Evolutionary conservation across 306 rosid species (phyloP).

Genomic region (Rosa multiflora): DNA sequence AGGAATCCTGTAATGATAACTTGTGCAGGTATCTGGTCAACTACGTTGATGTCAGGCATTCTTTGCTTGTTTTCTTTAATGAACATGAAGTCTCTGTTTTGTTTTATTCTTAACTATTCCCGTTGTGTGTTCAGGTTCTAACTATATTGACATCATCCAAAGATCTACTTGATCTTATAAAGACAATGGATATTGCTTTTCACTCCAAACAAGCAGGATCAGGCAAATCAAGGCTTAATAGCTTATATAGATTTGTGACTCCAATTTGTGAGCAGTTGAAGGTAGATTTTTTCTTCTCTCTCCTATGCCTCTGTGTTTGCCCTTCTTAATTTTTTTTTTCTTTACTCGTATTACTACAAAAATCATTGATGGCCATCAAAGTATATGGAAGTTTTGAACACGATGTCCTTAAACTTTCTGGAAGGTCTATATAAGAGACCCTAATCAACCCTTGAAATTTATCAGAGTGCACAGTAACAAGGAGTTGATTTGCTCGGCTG

Average conservation of each 20-base stretch:
- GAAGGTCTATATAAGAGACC: background rate
- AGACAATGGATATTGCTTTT: conserved; percentile 59
- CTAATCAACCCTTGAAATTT: background rate
- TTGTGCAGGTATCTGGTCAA: background rate
- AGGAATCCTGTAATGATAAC: background rate
- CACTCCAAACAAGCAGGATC: conserved; percentile 62
- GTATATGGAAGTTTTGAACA: background rate
- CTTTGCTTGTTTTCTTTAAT: background rate
- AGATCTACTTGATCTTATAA: conserved; percentile 66
- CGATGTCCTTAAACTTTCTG: background rate
- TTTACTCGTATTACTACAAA: background rate
- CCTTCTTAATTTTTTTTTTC: background rate
- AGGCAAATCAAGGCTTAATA: conserved; percentile 48
- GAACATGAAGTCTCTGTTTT: background rate
- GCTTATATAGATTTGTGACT: conserved; percentile 57
- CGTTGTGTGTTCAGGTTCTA: conserved; percentile 50
- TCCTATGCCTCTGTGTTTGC: background rate
- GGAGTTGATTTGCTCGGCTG: background rate
- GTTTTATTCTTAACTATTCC: background rate
- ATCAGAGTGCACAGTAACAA: background rate
- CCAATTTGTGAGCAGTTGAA: conserved; percentile 70
- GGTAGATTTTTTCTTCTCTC: conserved; percentile 42
- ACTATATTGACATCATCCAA: conserved; percentile 72
- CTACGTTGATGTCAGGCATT: no score
- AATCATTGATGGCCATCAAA: background rate